A percentile compares a stretch with the other conserved stretches of the same genome.
Evolutionary conservation across 768 basidiomycete genomes (phyloP).

Genomic region (Boletales sp.): DNA sequence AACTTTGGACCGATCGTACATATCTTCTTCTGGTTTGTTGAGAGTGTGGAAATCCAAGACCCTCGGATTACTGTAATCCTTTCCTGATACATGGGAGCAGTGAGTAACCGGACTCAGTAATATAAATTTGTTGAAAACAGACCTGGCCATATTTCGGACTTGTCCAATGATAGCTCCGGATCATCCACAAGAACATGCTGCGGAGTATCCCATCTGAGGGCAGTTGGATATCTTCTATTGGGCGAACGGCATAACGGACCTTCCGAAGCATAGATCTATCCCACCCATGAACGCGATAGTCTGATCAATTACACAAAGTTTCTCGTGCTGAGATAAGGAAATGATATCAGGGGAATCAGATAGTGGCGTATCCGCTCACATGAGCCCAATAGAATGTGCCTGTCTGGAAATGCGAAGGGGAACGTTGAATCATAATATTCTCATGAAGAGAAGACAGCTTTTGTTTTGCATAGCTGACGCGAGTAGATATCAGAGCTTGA

Average conservation of each 20-base stretch:
- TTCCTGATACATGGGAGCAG: slow-evolving; percentile 47
- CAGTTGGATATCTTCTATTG: slow-evolving; percentile 1
- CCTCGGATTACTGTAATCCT: slow-evolving; percentile 93
- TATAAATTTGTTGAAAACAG: slow-evolving; percentile 3
- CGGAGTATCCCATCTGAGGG: slow-evolving; percentile 86
- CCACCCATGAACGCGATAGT: slow-evolving; percentile 99
- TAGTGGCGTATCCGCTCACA: slow-evolving; percentile 42
- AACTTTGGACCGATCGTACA: slow-evolving; percentile 87
- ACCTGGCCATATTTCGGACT: slow-evolving; percentile 86
- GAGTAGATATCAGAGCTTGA: slow-evolving; percentile 7
- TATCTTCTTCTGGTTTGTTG: slow-evolving; percentile 88
- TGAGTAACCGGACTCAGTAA: not conserved
- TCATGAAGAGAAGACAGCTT: slow-evolving; percentile 74
- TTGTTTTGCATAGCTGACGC: slow-evolving; percentile 78
- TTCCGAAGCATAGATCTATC: slow-evolving; percentile 89
- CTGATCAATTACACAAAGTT: slow-evolving; percentile 95
- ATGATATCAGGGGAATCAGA: not conserved
- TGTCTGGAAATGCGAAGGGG: slow-evolving; percentile 95
- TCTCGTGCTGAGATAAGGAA: slow-evolving; percentile 72
- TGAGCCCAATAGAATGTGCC: slow-evolving; percentile 99
- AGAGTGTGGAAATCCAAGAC: slow-evolving; percentile 82
- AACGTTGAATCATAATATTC: slow-evolving; percentile 95
- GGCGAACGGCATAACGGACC: slow-evolving; percentile 36
- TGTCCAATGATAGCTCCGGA: slow-evolving; percentile 54
- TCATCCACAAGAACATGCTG: slow-evolving; percentile 92